A percentile compares a stretch with the other conserved stretches of the same genome.
These are phyloP conservation scores for Dendrobium nobile DNA, from an alignment of 106 monocot genomes.

Conservation along the genomic window DNA sequence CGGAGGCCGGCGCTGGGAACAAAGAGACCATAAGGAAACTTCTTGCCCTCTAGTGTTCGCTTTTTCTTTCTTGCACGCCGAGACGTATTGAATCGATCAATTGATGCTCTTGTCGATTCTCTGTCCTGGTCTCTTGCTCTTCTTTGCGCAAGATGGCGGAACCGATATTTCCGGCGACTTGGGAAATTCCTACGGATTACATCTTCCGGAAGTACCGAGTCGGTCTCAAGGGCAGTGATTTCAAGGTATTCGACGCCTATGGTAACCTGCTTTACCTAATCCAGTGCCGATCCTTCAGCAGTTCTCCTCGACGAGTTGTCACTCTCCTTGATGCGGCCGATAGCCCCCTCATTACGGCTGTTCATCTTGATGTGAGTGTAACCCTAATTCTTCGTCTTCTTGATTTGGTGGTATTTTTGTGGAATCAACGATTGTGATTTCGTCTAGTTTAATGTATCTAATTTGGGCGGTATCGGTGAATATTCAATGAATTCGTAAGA, in stretches of 20 bases:
- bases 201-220: conserved; percentile 23
- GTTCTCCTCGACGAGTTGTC: conserved; percentile 14
- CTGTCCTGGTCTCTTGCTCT: background rate
- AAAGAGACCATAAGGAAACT: background rate
- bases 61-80: background rate
- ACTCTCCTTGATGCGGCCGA: conserved; percentile 36
- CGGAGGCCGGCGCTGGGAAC: background rate
- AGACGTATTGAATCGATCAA: background rate
- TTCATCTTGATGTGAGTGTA: conserved; percentile 23
- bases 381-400: background rate
- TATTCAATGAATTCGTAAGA: background rate
- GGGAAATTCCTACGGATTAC: conserved; percentile 48
- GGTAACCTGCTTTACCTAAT: conserved; percentile 27
- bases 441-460: background rate
- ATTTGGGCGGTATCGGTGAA: background rate
- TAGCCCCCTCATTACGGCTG: conserved; percentile 31
- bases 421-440: background rate
- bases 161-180: conserved; percentile 11
- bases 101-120: background rate
- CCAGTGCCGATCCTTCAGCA: conserved; percentile 16
- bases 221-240: conserved; percentile 15
- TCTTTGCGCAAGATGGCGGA: background rate
- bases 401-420: background rate
- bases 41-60: background rate
- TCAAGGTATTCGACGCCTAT: conserved; percentile 38